Base-by-base conservation (phyloP, 2,329 filamentous ascomycete genomes). In the Truncatella angustata region DNA sequence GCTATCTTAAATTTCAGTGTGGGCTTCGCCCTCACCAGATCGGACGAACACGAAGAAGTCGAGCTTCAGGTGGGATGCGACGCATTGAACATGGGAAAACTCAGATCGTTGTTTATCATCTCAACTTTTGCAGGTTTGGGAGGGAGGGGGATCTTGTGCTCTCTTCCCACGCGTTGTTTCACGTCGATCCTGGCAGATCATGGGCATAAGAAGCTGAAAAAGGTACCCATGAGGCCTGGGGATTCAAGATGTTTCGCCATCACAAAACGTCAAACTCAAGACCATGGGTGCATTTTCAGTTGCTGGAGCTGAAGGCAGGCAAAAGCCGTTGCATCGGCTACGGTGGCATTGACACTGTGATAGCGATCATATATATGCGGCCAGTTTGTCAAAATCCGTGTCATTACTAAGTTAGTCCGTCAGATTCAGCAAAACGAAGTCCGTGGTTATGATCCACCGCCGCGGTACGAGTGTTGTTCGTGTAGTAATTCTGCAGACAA, bases 101-200 rank as follows among this genome's bases (percentile, higher is more conserved):
- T 16, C 36, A 6, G 36, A 39, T 39, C 36, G 16, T 39, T n/a
- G 28, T 32, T 16, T 39, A 39, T 39, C 36, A 39, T 39, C 36
- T 20, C 9, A 39, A 39, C 9, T 39, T 14, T 32, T 32, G 28
- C 7, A 14, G 14, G 28, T 14, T 32, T n/a, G 10, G 36, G 16
- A 39, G 36, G n/a, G n/a, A n/a, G n/a, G n/a, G n/a, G n/a, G n/a
- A n/a, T n/a, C n/a, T n/a, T 39, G 36, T 20, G 12, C 35, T n/a
- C 28, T 32, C 28, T 14, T 14, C 28, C 43, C 43, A 46, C 43
- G 43, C 26, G 24, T n/a, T 35, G 43, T 46, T 46, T 46, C 43
- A 46, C 20, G 43, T n/a, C n/a, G 43, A 46, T 46, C 43, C 43
- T 32, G 16, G 43, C 26, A 32, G 36, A 20, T n/a, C 36, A 39